phyloP scores from a whole-genome alignment of 2,329 filamentous ascomycete genomes.

The Pseudodiploospora longispora region DNA sequence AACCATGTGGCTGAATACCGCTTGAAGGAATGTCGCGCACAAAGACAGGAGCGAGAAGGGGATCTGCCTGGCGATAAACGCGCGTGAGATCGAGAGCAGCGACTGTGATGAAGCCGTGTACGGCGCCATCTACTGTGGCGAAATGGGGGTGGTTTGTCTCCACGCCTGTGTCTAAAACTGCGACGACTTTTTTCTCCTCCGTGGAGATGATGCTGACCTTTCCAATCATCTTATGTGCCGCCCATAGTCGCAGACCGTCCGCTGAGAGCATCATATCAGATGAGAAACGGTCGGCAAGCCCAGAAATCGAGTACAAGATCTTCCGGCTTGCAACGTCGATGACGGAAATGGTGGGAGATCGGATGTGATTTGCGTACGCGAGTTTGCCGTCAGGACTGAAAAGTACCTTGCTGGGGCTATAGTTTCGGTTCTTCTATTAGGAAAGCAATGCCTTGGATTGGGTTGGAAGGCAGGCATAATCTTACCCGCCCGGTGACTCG shows the following conservation, averaged over 20 bases:
- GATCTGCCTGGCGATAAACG: slow-evolving; percentile 6
- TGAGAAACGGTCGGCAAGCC: slow-evolving; percentile 7
- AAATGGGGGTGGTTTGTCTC: slow-evolving; percentile 11
- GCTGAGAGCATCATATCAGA: slow-evolving; percentile 12
- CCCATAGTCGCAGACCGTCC: slow-evolving; percentile 7
- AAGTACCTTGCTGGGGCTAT: slow-evolving; percentile 9
- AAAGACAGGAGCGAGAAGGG: slow-evolving; percentile 2
- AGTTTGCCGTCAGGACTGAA: slow-evolving; percentile 10
- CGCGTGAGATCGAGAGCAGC: slow-evolving; percentile 6
- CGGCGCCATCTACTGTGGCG: slow-evolving; percentile 5
- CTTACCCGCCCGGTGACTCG: slow-evolving; percentile 5
- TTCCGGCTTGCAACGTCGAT: slow-evolving; percentile 8
- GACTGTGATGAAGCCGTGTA: slow-evolving; percentile 9
- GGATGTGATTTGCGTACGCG: slow-evolving; percentile 11
- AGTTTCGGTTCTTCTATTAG: too few relatives aligned
- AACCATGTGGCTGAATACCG: slow-evolving; percentile 9
- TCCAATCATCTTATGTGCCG: slow-evolving; percentile 9
- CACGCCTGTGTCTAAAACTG: slow-evolving; percentile 6
- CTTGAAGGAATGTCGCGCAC: slow-evolving; percentile 5
- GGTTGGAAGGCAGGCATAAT: too few relatives aligned
- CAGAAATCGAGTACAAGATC: slow-evolving; percentile 3
- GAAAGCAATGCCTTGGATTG: too few relatives aligned
- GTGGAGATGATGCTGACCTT: slow-evolving; percentile 8
- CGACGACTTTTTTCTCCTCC: not conserved
- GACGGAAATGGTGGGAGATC: slow-evolving; percentile 8